A percentile compares a stretch with the other conserved stretches of the same genome.
These are phyloP conservation scores for Dothideomycetes sp. DNA, from an alignment of 2,329 filamentous ascomycete species.

Conservation along the genomic window DNA sequence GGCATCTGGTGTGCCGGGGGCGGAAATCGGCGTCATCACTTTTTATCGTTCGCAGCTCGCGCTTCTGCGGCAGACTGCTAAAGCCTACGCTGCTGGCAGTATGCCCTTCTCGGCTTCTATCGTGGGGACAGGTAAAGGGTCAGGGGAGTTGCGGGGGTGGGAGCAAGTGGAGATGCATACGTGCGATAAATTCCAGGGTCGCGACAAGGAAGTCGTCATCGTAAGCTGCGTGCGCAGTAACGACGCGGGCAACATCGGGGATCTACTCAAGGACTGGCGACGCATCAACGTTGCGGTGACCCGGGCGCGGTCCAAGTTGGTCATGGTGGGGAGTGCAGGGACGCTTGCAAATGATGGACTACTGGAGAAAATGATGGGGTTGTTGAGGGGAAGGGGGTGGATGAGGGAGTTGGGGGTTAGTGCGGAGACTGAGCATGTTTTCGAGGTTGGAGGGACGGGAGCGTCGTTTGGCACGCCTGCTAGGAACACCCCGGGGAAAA, in stretches of 20 bases:
- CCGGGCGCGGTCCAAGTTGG: conserved; percentile 78
- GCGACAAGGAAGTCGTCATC: conserved; percentile 88
- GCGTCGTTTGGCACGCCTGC: background rate
- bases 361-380: conserved; percentile 59
- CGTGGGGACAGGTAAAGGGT: too few relatives aligned
- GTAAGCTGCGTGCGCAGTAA: conserved; percentile 84
- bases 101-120: too few relatives aligned
- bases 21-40: conserved; percentile 86
- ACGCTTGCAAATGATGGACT: conserved; percentile 68
- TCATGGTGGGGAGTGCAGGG: conserved; percentile 71
- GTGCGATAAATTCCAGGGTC: conserved; percentile 89
- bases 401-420: conserved; percentile 53
- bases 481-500: background rate
- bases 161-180: conserved; percentile 82
- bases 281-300: conserved; percentile 95
- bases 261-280: conserved; percentile 81
- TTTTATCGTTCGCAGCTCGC: conserved; percentile 91
- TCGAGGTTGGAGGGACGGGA: background rate
- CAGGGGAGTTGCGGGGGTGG: conserved; percentile 26
- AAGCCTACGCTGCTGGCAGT: conserved; percentile 34
- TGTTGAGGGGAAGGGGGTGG: conserved; percentile 76
- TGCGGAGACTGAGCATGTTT: background rate
- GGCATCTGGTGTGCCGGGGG: conserved; percentile 59
- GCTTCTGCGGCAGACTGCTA: conserved; percentile 62
- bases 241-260: conserved; percentile 70